Base-by-base conservation (phyloP, 768 basidiomycete genomes). In the Pisolithus tinctorius region DNA sequence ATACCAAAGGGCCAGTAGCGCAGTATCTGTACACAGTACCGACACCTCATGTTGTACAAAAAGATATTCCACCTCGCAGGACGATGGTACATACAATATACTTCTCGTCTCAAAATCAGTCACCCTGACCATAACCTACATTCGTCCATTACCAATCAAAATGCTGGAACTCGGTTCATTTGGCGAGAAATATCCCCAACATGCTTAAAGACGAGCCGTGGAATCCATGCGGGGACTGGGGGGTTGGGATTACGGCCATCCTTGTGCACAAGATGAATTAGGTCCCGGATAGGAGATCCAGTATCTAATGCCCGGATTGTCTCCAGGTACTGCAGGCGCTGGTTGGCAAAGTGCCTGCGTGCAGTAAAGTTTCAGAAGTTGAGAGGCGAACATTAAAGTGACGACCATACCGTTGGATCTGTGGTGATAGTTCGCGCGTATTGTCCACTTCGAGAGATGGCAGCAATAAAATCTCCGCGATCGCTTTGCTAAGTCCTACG, bases 261-360 rank as follows among this genome's bases (percentile, higher is more conserved):
- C 45, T 46, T 37, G 20, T 59, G 58, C 4, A 67, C 43, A 1
- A 51, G 53, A 5, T 54, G 53, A 1, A 59, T 52, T 7, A 70
- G 51, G 25, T 54, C 55, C 16, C 13, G 34, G 25, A 27, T 29
- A 7, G 29, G 20, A 14, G 8, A 26, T 6, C 45, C 41, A n/a
- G 47, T 34, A 27, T 54, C 50, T 30, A 52, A 47, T 26, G 43
- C 20, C 34, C 11, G 31, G 17, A 47, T 47, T 14, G 20, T 36
- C 3, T 17, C 5, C 31, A 47, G 30, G 23, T 34, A 47, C 20
- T 36, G 20, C n/a, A 3, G 10, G 16, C 29, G 30, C 7, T 6
- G 45, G n/a, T 13, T 13, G 31, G 34, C 34, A 14, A 34, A 13
- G 11, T 34, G 17, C 16, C 30, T 47, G 20, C 1, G 13, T 7